Evolutionary conservation across 1,284 basidiomycete species (phyloP), one percentile per base, ranked within the genome.

Genomic region (Boletus semigastroideus): DNA sequence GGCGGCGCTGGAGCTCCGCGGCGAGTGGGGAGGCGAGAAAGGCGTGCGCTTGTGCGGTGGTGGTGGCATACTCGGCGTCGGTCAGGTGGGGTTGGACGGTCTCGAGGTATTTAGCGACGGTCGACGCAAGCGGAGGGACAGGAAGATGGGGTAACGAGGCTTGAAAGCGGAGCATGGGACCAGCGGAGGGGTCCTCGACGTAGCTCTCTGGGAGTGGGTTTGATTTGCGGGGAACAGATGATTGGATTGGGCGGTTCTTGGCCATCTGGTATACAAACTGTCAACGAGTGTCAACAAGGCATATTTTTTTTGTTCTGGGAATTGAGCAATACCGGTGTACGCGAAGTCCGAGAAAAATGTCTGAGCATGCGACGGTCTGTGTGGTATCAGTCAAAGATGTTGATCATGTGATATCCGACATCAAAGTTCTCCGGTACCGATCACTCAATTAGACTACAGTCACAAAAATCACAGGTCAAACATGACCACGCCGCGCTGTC

Each of bases 91-190:
- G 93, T 46, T 81, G 73, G 36, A 94, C 83, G 1, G 86, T 82
- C 60, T 93, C 89, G 60, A 95, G 83, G 74, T 96, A 98, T 68
- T 95, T 95, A 47, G 80, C 67, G 22, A 90, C 77, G 0, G 94
- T 97, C 2, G 90, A 89, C 9, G 83, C 73, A 41, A 98, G 79
- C 2, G 87, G 72, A 0, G 94, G 94, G 0, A 97, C 87, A 31
- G 94, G 94, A 4, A 98, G 80, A 45, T 74, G 77, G 1, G 94
- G 94, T 2, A 98, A 75, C 4, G 86, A 86, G 7, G 82, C 77
- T 63, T 97, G 88, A 70, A 82, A 91, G 19, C 87, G 83, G 51
- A 94, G 81, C 82, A 94, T 91, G 0, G 86, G 83, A 3, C 80
- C 77, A 27, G 78, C 77, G n/a, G 72, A 67, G 28, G 75, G 69